These are phyloP conservation scores for Daldinia bambusicola DNA, from an alignment of 495 filamentous ascomycete genomes.

Conservation along the genomic window DNA sequence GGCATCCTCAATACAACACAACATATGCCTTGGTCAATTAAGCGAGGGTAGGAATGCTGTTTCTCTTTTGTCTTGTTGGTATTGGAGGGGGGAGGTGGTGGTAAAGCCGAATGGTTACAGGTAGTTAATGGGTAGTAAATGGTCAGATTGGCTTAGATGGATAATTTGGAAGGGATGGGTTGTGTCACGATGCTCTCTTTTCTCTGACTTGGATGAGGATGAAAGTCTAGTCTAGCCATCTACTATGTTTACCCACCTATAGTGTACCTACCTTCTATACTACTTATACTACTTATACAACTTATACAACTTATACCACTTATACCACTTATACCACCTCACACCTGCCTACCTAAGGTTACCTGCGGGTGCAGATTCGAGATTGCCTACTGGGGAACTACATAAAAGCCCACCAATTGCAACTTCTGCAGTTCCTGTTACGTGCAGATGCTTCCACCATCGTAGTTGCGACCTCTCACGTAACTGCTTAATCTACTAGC, in stretches of 20 bases:
- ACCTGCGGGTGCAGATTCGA: slow-evolving; percentile 19
- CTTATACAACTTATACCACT: too few relatives aligned
- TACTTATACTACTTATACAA: too few relatives aligned
- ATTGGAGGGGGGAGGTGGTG: slow-evolving; percentile 5
- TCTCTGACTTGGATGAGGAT: slow-evolving; percentile 10
- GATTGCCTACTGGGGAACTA: slow-evolving; percentile 41
- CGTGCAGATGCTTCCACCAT: slow-evolving; percentile 33
- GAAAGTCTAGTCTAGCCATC: slow-evolving; percentile 19
- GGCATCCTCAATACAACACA: slow-evolving; percentile 40
- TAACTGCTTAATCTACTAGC: background rate
- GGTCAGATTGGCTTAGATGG: slow-evolving; percentile 10
- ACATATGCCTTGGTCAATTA: slow-evolving; percentile 23
- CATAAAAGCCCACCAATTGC: slow-evolving; percentile 40
- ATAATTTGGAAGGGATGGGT: slow-evolving; percentile 31
- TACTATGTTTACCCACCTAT: too few relatives aligned
- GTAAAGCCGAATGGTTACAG: background rate
- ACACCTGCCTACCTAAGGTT: background rate
- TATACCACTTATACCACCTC: too few relatives aligned
- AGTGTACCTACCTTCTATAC: too few relatives aligned
- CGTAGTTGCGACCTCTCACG: slow-evolving; percentile 21
- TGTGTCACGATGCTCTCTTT: slow-evolving; percentile 23
- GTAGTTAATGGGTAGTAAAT: slow-evolving; percentile 12
- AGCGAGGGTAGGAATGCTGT: slow-evolving; percentile 29
- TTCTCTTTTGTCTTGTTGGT: slow-evolving; percentile 14
- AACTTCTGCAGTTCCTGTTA: slow-evolving; percentile 29